These are phyloP conservation scores for Phialophora expanda DNA, from an alignment of 2,329 filamentous ascomycete species.

Conservation along the genomic window DNA sequence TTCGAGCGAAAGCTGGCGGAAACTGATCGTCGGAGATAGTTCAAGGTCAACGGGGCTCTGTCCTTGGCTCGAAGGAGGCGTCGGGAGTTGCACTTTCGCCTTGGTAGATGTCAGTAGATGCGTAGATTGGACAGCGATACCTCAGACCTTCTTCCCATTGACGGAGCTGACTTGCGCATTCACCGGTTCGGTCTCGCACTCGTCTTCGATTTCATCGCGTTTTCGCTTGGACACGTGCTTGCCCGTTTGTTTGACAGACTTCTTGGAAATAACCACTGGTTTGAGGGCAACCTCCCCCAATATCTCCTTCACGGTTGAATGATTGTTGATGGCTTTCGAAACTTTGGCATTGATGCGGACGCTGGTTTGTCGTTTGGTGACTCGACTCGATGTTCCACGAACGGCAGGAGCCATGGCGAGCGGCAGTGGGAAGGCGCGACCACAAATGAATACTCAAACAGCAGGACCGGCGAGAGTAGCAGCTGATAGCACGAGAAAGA, in stretches of 20 bases:
- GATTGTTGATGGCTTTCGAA: constrained; percentile 28
- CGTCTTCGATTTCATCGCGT: constrained; percentile 24
- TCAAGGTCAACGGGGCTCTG: constrained; percentile 20
- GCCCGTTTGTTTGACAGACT: constrained; percentile 14
- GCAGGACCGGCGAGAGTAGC: too few relatives aligned
- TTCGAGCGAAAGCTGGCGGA: constrained; percentile 29
- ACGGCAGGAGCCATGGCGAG: constrained; percentile 36
- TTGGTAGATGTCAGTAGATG: constrained; percentile 15
- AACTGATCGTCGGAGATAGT: constrained; percentile 24
- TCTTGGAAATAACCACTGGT: constrained; percentile 13
- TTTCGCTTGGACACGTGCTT: constrained; percentile 30
- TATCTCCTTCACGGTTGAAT: constrained; percentile 12
- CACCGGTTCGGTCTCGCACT: constrained; percentile 25
- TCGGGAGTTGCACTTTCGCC: constrained; percentile 27
- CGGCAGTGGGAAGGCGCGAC: constrained; percentile 30
- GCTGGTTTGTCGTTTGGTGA: constrained; percentile 31
- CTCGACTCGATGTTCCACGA: constrained; percentile 26
- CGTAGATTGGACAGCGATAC: neutral
- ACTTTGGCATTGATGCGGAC: constrained; percentile 30
- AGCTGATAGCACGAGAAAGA: neutral
- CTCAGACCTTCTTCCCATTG: constrained; percentile 26
- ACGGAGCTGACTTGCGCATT: neutral
- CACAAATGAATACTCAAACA: neutral
- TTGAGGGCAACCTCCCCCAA: constrained; percentile 24
- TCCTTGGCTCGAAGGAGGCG: constrained; percentile 27